phyloP scores from a whole-genome alignment of 331 rosid genomes.

The Arachis monticola region DNA sequence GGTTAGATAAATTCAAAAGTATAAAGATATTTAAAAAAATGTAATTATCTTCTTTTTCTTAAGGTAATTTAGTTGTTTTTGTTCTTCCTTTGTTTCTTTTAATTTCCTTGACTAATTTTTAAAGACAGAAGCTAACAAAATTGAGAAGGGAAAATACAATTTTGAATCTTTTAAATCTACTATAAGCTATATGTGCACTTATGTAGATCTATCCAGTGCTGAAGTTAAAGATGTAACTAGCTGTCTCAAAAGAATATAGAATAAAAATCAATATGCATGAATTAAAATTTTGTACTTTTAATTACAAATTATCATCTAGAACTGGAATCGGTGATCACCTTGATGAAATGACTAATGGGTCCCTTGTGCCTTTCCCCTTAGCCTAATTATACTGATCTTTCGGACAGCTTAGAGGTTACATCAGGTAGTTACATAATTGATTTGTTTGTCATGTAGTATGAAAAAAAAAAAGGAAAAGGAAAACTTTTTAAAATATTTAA shows the following conservation, averaged over 20 bases:
- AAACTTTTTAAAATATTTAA: too few relatives aligned
- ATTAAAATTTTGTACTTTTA: not conserved
- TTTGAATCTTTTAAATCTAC: too few relatives aligned
- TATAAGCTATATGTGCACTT: not conserved
- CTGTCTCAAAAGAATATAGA: too few relatives aligned
- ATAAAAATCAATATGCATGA: too few relatives aligned
- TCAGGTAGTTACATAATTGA: constrained; percentile 44
- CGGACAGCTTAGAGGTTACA: constrained; percentile 35
- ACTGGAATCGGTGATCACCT: constrained; percentile 13
- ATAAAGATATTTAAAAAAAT: not conserved
- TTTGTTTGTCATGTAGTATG: constrained; percentile 38
- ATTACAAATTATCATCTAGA: constrained; percentile 15
- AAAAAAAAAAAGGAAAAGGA: too few relatives aligned
- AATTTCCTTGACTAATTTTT: not conserved
- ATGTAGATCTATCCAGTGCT: not conserved
- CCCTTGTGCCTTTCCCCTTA: constrained; percentile 10
- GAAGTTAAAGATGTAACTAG: not conserved
- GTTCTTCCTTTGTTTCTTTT: not conserved
- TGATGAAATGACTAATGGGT: constrained; percentile 33
- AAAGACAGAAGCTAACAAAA: not conserved
- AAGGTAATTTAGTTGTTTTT: not conserved
- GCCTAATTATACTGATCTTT: constrained; percentile 35
- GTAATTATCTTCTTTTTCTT: not conserved
- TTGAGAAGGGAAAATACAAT: not conserved
- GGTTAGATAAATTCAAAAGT: not conserved